These are phyloP conservation scores for Suhomyces chickasaworum DNA, from an alignment of 1,139 yeast species.

Conservation along the genomic window DNA sequence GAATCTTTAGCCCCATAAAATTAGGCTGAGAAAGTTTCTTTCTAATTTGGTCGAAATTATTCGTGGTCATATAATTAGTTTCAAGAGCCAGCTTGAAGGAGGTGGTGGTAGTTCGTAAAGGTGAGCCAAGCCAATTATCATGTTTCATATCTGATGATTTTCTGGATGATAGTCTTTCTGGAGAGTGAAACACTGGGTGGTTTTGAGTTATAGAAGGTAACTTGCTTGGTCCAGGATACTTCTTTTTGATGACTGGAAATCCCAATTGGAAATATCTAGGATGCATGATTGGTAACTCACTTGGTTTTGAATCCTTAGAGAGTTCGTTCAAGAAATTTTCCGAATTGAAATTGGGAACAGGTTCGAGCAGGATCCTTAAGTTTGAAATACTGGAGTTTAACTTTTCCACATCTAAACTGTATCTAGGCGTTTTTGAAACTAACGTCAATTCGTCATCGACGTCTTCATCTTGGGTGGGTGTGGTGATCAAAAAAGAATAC, in stretches of 20 bases:
- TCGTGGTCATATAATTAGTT: neutral
- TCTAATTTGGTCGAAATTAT: neutral
- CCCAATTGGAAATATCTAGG: conserved; percentile 27
- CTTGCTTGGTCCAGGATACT: conserved; percentile 14
- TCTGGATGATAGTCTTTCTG: conserved; percentile 17
- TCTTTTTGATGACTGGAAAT: conserved; percentile 30
- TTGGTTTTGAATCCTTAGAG: conserved; percentile 11
- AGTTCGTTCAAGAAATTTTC: conserved; percentile 5
- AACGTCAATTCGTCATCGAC: conserved; percentile 29
- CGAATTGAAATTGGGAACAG: conserved; percentile 5
- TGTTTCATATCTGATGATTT: neutral
- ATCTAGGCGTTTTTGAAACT: conserved; percentile 22
- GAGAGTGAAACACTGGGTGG: conserved; percentile 37
- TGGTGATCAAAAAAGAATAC: conserved; percentile 9
- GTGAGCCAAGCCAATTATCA: conserved; percentile 5
- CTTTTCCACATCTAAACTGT: conserved; percentile 12
- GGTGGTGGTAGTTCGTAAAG: conserved; percentile 5
- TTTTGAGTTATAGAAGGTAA: conserved; percentile 37
- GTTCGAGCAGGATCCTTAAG: conserved; percentile 6
- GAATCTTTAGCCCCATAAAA: conserved; percentile 6
- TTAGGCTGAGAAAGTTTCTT: conserved; percentile 2
- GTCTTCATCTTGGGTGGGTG: conserved; percentile 15
- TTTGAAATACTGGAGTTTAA: conserved; percentile 11
- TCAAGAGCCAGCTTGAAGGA: conserved; percentile 15
- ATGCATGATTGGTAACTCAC: conserved; percentile 32